Conservation (phyloP, 2,329 filamentous ascomycete species). For the Furcasterigmium sp. region DNA sequence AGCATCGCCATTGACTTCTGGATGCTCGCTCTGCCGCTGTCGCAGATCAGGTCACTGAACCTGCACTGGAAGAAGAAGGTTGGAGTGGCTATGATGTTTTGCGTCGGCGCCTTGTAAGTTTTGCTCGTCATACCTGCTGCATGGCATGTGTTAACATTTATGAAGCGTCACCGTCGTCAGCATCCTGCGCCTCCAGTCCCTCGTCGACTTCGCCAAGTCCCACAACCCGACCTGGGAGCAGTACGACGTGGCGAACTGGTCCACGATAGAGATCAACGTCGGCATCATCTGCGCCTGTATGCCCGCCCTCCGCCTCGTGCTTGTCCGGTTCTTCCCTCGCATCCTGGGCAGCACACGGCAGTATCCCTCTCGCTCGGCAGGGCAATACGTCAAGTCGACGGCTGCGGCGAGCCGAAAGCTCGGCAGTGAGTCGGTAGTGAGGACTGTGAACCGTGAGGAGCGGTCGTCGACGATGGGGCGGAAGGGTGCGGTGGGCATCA, state of each 20-base stretch:
- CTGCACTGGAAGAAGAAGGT: constrained; percentile 43
- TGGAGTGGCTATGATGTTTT: constrained; percentile 45
- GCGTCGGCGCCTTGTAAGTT: constrained; percentile 41
- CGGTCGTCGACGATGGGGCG: not conserved
- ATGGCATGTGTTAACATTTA: not conserved
- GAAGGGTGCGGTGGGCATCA: constrained; percentile 18
- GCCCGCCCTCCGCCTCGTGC: constrained; percentile 27
- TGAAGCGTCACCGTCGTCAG: constrained; percentile 33
- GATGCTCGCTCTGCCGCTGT: constrained; percentile 46
- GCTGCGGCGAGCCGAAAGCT: constrained; percentile 13
- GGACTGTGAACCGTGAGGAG: constrained; percentile 4
- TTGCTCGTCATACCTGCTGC: too few relatives aligned
- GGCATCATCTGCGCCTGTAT: constrained; percentile 33
- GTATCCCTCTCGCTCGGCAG: constrained; percentile 2
- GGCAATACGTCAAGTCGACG: constrained; percentile 9
- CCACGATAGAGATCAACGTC: constrained; percentile 30
- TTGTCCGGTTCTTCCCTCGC: constrained; percentile 32
- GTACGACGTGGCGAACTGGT: constrained; percentile 26
- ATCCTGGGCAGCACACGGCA: constrained; percentile 17
- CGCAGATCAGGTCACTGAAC: constrained; percentile 33
- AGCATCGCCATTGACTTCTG: constrained; percentile 47
- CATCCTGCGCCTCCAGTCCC: constrained; percentile 27
- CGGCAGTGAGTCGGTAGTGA: constrained; percentile 9
- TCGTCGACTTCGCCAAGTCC: constrained; percentile 22
- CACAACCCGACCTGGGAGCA: constrained; percentile 28